Percentiles rank a stretch among this genome's conserved stretches.
Evolutionary conservation across 2,329 filamentous ascomycete genomes (phyloP).

Genomic region (Cercospora sojina): DNA sequence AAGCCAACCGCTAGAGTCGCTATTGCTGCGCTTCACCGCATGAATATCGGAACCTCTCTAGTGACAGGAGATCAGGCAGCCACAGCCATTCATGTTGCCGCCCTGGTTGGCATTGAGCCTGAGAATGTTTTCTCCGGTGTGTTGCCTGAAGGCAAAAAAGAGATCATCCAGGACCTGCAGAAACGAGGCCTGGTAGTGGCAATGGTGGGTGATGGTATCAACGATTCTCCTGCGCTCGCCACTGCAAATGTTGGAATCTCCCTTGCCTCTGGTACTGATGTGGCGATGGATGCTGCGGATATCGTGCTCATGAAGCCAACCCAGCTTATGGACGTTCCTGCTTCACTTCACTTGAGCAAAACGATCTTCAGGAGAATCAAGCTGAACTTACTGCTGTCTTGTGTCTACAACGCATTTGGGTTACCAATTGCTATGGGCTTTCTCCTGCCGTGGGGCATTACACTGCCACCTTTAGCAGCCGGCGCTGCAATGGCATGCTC

Average conservation of each 20-base stretch:
- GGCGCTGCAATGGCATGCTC: constrained; percentile 91
- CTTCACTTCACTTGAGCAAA: constrained; percentile 75
- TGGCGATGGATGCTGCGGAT: constrained; percentile 95
- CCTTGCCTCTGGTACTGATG: constrained; percentile 87
- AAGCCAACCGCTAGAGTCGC: constrained; percentile 82
- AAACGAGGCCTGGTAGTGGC: constrained; percentile 73
- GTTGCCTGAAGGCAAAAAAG: constrained; percentile 86
- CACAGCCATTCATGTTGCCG: constrained; percentile 80
- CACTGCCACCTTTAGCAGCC: constrained; percentile 90
- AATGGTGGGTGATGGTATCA: constrained; percentile 98
- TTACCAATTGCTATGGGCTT: constrained; percentile 96
- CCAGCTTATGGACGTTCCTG: constrained; percentile 89
- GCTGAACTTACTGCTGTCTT: constrained; percentile 88
- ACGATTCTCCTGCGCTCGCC: constrained; percentile 91
- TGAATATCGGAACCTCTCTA: constrained; percentile 85
- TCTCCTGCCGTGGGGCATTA: constrained; percentile 83
- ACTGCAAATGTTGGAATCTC: constrained; percentile 92
- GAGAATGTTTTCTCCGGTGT: constrained; percentile 82
- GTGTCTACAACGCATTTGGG: constrained; percentile 86
- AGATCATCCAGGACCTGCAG: constrained; percentile 77
- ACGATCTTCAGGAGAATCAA: constrained; percentile 92
- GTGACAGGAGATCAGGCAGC: constrained; percentile 89
- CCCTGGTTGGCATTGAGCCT: constrained; percentile 73
- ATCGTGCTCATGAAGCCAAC: constrained; percentile 93
- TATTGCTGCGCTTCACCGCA: constrained; percentile 75